Percentiles rank a stretch among this genome's conserved stretches.
Conservation (phyloP, 257 asterid genomes). For the Solanum bulbocastanum region DNA sequence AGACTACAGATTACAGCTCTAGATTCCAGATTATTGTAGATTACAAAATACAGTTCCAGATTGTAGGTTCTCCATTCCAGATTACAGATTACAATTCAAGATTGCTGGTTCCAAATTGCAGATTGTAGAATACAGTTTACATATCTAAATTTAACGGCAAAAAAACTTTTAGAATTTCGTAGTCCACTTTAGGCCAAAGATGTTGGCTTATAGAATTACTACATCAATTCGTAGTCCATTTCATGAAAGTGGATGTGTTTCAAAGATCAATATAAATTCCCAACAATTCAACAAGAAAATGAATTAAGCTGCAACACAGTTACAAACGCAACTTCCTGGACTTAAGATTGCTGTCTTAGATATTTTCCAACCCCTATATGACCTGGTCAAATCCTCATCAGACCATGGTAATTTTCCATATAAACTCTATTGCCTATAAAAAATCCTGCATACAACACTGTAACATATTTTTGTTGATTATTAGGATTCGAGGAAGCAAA, state of each 20-base stretch:
- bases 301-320: constrained; percentile 49
- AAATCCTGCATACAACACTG: not conserved
- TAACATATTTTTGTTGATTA: not conserved
- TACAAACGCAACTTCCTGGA: constrained; percentile 53
- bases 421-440: not conserved
- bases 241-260: constrained; percentile 62
- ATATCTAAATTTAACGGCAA: too few relatives aligned
- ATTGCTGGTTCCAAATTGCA: too few relatives aligned
- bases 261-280: constrained; percentile 58
- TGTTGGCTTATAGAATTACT: too few relatives aligned
- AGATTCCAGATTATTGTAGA: too few relatives aligned
- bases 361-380: constrained; percentile 64
- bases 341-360: constrained; percentile 67
- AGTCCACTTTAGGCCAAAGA: too few relatives aligned
- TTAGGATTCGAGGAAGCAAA: constrained; percentile 69
- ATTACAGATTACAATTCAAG: too few relatives aligned
- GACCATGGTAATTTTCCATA: constrained; percentile 27
- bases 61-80: too few relatives aligned
- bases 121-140: too few relatives aligned
- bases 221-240: too few relatives aligned
- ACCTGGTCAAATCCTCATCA: constrained; percentile 50
- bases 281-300: constrained; percentile 67
- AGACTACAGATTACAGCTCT: too few relatives aligned
- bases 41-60: too few relatives aligned
- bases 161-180: too few relatives aligned